Evolutionary conservation across 305 asterid species (phyloP).

Genomic region (Solanum hybrid): DNA sequence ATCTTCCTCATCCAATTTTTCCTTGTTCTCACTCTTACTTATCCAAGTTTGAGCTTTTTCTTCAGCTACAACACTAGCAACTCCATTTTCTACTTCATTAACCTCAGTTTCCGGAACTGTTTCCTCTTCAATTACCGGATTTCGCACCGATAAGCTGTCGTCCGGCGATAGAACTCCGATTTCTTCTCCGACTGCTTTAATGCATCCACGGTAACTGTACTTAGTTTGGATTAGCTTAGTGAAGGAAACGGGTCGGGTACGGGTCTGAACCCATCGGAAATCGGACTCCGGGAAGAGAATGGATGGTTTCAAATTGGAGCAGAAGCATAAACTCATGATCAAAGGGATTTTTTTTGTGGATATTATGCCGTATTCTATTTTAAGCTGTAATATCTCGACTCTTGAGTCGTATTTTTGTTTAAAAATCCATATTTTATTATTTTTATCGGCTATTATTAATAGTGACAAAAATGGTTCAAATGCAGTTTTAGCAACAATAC

Average conservation of each 20-base stretch:
- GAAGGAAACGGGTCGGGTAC: constrained; percentile 22
- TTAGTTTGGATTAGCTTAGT: constrained; percentile 11
- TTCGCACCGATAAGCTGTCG: constrained; percentile 37
- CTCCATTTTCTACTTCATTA: constrained; percentile 16
- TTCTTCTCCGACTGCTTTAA: constrained; percentile 45
- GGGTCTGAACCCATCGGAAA: constrained; percentile 39
- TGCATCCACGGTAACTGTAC: background rate
- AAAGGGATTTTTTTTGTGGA: background rate
- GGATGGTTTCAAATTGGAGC: constrained; percentile 42
- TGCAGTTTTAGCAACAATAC: background rate
- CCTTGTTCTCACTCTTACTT: constrained; percentile 20
- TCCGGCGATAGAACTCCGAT: constrained; percentile 46
- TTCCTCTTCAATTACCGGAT: constrained; percentile 20
- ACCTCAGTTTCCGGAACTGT: constrained; percentile 11
- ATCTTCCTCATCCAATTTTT: constrained; percentile 17
- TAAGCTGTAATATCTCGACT: background rate
- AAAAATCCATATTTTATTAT: background rate
- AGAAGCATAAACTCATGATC: constrained; percentile 52
- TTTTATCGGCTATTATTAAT: background rate
- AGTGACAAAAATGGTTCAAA: background rate
- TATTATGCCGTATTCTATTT: background rate
- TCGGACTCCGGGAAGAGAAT: constrained; percentile 20
- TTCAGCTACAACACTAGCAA: constrained; percentile 21
- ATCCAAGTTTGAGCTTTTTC: constrained; percentile 16
- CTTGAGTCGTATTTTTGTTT: background rate